Evolutionary conservation across 352 stramenopile species (phyloP).

Genomic region (Phytophthora kernoviae): DNA sequence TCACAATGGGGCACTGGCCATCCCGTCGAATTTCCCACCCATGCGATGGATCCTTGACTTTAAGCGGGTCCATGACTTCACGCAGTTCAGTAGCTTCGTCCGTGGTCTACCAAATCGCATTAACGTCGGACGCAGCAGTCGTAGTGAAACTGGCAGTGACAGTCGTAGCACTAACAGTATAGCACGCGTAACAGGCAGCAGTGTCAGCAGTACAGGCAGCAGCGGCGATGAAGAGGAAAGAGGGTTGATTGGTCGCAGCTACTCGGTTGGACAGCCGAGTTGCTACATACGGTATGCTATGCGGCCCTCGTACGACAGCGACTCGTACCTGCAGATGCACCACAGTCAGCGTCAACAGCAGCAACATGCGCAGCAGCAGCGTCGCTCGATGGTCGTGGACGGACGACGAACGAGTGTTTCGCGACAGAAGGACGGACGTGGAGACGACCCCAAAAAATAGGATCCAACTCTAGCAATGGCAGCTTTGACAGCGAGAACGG

Average conservation of each 20-base stretch:
- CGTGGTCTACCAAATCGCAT: constrained; percentile 14
- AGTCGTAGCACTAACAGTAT: constrained; percentile 5
- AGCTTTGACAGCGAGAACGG: constrained; percentile 28
- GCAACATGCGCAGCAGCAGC: constrained; percentile 25
- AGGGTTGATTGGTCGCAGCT: not conserved
- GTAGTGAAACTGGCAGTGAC: too few species aligned
- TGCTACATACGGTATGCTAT: not conserved
- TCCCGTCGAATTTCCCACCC: constrained; percentile 57
- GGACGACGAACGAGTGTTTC: not conserved
- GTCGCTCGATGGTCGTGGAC: constrained; percentile 21
- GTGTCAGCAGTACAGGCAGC: constrained; percentile 2
- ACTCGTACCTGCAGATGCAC: constrained; percentile 14
- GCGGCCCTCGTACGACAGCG: constrained; percentile 6
- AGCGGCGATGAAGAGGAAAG: constrained; percentile 10
- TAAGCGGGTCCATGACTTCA: constrained; percentile 49
- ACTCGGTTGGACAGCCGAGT: not conserved
- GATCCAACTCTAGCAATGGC: constrained; percentile 22
- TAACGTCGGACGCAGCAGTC: not conserved
- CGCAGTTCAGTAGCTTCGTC: constrained; percentile 8
- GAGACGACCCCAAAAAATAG: constrained; percentile 10
- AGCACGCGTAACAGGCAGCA: constrained; percentile 2
- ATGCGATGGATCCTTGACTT: constrained; percentile 54
- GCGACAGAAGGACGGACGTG: constrained; percentile 3
- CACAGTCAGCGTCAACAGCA: constrained; percentile 12
- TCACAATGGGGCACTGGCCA: constrained; percentile 25